A percentile compares a stretch with the other conserved stretches of the same genome.
phyloP scores from a whole-genome alignment of 768 basidiomycete genomes.

The Boletus patriciae region DNA sequence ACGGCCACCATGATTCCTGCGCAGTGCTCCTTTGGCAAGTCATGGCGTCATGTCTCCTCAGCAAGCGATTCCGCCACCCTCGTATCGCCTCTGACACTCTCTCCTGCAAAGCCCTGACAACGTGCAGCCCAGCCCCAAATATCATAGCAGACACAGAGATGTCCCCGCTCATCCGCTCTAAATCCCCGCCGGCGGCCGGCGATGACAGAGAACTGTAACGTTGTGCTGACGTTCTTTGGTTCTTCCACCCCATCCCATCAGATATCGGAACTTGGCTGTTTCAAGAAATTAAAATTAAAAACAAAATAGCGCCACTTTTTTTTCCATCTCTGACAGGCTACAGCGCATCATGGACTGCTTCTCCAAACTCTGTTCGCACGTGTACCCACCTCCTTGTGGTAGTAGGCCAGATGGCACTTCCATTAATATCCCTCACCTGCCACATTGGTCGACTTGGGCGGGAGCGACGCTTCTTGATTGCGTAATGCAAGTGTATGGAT shows the following conservation, averaged over 20 bases:
- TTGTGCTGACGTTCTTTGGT: not conserved
- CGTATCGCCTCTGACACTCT: not conserved
- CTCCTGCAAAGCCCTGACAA: not conserved
- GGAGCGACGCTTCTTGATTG: slow-evolving; percentile 6
- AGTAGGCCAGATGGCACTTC: not conserved
- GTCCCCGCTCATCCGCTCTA: not conserved
- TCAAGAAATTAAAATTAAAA: slow-evolving; percentile 4
- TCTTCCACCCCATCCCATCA: slow-evolving; percentile 13
- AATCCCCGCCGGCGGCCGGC: not conserved
- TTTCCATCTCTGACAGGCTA: not conserved
- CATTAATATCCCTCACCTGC: not conserved
- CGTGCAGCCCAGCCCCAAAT: not conserved
- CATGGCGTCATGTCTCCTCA: not conserved
- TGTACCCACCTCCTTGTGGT: not conserved
- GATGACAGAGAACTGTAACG: not conserved
- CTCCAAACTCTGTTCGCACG: slow-evolving; percentile 7
- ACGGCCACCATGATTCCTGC: not conserved
- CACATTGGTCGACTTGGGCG: not conserved
- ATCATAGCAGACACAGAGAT: not conserved
- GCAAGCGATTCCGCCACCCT: not conserved
- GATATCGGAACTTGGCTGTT: slow-evolving; percentile 1
- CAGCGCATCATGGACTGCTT: not conserved
- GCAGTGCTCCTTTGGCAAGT: not conserved
- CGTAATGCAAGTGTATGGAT: not conserved
- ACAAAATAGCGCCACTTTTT: not conserved